A percentile compares a stretch with the other conserved stretches of the same genome.
These are phyloP conservation scores for Syncephalastrum contaminatum DNA, from an alignment of 371 early-diverging fungal species.

Conservation along the genomic window DNA sequence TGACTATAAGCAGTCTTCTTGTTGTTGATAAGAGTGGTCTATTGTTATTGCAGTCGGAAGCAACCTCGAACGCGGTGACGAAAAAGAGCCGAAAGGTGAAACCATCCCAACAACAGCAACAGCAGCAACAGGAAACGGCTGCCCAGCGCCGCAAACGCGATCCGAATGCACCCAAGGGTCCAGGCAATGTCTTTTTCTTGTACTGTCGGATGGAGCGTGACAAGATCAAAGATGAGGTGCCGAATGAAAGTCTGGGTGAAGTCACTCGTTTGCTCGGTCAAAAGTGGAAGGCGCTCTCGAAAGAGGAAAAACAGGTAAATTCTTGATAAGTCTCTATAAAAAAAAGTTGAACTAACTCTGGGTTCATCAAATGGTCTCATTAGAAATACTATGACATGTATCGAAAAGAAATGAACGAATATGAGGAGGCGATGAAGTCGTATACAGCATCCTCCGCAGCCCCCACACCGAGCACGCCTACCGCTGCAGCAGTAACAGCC, in stretches of 20 bases:
- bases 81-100: constrained; percentile 2
- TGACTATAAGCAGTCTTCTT: neutral
- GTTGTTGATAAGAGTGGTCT: neutral
- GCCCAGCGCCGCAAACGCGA: constrained; percentile 36
- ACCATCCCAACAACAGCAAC: constrained; percentile 3
- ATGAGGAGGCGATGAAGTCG: constrained; percentile 51
- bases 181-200: constrained; percentile 66
- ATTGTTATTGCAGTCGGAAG: neutral
- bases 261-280: constrained; percentile 49
- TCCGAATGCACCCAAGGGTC: constrained; percentile 69
- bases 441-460: constrained; percentile 16
- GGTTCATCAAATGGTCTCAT: neutral
- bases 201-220: constrained; percentile 59
- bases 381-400: constrained; percentile 54
- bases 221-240: constrained; percentile 57
- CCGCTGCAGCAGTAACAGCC: too few species aligned
- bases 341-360: too few species aligned
- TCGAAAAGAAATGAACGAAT: constrained; percentile 48
- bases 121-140: constrained; percentile 5
- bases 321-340: too few species aligned
- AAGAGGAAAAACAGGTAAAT: constrained; percentile 55
- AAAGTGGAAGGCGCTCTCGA: constrained; percentile 50
- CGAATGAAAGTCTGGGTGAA: constrained; percentile 50
- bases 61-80: neutral
- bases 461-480: too few species aligned